Evolutionary conservation across 306 rosid genomes (phyloP).

Genomic region (Dryas octopetala): DNA sequence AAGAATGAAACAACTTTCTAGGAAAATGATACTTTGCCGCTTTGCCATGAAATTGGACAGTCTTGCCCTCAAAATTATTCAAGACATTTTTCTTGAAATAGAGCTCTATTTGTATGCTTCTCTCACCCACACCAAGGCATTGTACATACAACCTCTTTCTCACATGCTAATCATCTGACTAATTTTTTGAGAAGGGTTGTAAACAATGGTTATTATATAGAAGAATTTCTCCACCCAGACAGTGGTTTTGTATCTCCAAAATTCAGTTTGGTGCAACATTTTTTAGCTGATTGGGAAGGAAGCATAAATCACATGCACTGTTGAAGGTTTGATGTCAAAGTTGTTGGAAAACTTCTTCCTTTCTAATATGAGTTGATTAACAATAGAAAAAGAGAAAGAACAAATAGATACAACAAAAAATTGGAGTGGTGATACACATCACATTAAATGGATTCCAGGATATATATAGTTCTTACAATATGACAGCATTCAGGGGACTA

Average conservation of each 20-base stretch:
- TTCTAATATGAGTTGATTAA: not conserved
- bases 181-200: no score
- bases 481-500: slow-evolving; percentile 25
- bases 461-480: slow-evolving; percentile 20
- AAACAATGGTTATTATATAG: no score
- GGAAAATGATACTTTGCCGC: not conserved
- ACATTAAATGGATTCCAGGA: slow-evolving; percentile 22
- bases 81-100: not conserved
- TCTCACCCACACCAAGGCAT: not conserved
- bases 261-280: not conserved
- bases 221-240: not conserved
- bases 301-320: not conserved
- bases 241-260: not conserved
- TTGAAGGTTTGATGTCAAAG: not conserved
- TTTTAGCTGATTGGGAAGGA: not conserved
- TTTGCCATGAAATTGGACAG: not conserved
- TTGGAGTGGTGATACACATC: slow-evolving; percentile 26
- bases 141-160: no score
- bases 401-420: slow-evolving; percentile 17
- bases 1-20: not conserved
- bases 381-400: not conserved
- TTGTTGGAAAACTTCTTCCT: not conserved
- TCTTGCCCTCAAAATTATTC: not conserved
- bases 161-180: no score
- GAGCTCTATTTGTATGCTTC: not conserved